Base-by-base conservation (phyloP, 2,329 filamentous ascomycete species). In the Tolypocladium tundrense region DNA sequence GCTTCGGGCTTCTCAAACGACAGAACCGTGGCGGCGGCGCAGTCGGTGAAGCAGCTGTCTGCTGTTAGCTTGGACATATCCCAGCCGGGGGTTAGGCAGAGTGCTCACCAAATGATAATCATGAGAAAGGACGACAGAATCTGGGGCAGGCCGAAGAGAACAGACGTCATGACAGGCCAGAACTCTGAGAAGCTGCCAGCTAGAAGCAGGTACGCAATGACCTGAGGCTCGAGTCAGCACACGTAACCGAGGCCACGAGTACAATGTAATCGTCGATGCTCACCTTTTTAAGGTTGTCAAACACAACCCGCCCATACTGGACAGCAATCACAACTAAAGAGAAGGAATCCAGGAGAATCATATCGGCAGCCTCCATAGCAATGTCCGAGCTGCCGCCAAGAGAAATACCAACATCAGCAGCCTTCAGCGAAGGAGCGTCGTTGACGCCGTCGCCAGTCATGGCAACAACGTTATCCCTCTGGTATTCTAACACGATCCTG, bases 381-480 rank as follows among this genome's bases (percentile, higher is more conserved):
- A 95, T 88, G 67, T 95, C 91, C 0, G 87, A 90, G 5, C 90
- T 90, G 0, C 85, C 87, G 1, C 88, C 88, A 64, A 95, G 85
- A 1, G 90, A 88, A 60, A 96, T 93, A 58, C 89, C 89, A 1
- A 95, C 84, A 64, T 96, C 90, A n/a, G 91, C 89, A 0, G 86
- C 85, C 1, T 88, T 85, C 4, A 96, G 81, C 2, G 90, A 90
- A 0, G 90, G 90, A 0, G 90, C 88, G 67, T 96, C 91, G 65
- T 95, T 95, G 63, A 93, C 90, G 21, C 91, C 90, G 64, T 95
- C 90, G 42, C 90, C 91, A 2, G 92, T 89, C 83, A 95, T 94
- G 43, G 86, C 90, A 0, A 95, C 84, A 1, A 88, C 86, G 70
- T 63, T 87, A 67, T 81, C 77, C 10, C 77, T 71, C 66, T 90